phyloP scores from a whole-genome alignment of 441 rosid genomes.

The Raphanus hybrid region DNA sequence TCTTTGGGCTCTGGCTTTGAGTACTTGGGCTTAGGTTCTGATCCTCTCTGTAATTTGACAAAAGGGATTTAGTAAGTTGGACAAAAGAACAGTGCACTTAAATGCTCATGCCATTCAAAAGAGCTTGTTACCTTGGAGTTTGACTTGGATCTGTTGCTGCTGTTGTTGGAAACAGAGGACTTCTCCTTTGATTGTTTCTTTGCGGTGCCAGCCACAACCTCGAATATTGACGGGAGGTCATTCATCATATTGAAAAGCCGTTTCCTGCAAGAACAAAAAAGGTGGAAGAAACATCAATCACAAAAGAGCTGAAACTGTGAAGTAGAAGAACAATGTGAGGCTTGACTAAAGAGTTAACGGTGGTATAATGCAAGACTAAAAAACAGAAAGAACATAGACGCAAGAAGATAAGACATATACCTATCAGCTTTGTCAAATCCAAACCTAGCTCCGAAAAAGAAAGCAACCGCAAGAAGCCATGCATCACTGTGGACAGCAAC shows the following conservation, averaged over 20 bases:
- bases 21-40: slow-evolving; percentile 53
- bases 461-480: slow-evolving; percentile 71
- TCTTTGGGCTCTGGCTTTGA: slow-evolving; percentile 45
- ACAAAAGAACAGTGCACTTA: neutral
- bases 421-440: slow-evolving; percentile 67
- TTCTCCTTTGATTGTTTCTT: slow-evolving; percentile 60
- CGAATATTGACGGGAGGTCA: slow-evolving; percentile 71
- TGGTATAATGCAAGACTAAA: neutral
- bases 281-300: slow-evolving; percentile 11
- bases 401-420: slow-evolving; percentile 40
- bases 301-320: neutral
- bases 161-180: slow-evolving; percentile 56
- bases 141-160: slow-evolving; percentile 62
- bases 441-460: slow-evolving; percentile 71
- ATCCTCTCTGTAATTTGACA: slow-evolving; percentile 51
- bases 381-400: neutral
- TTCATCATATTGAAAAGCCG: slow-evolving; percentile 67
- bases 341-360: neutral
- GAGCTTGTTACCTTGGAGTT: slow-evolving; percentile 50
- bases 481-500: slow-evolving; percentile 52
- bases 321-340: neutral
- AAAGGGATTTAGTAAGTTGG: neutral
- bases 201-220: slow-evolving; percentile 56
- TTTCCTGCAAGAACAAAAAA: slow-evolving; percentile 52
- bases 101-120: too few relatives aligned